Conservation (phyloP, 2,329 filamentous ascomycete genomes). For the Basipetospora sp. region DNA sequence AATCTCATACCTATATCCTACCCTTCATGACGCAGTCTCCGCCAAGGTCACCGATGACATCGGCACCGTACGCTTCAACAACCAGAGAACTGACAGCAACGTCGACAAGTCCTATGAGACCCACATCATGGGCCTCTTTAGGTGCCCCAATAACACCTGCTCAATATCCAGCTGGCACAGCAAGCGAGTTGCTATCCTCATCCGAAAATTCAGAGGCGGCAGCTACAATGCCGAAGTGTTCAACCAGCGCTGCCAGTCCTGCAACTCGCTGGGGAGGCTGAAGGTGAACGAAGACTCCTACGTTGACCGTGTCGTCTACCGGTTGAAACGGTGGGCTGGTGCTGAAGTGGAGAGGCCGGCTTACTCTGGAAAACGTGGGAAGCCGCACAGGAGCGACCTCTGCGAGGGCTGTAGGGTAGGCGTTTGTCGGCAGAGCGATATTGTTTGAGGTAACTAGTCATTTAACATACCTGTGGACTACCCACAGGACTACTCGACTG, state of each 20-base stretch:
- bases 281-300: constrained; percentile 17
- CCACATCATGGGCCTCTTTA: constrained; percentile 19
- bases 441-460: too few species aligned
- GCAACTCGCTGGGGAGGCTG: constrained; percentile 15
- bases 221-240: constrained; percentile 24
- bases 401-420: constrained; percentile 25
- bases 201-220: constrained; percentile 15
- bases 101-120: too few species aligned
- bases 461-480: too few species aligned
- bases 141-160: constrained; percentile 16
- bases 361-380: not conserved
- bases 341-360: constrained; percentile 10
- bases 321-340: constrained; percentile 22
- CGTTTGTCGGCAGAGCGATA: constrained; percentile 16
- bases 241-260: constrained; percentile 21
- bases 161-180: constrained; percentile 16
- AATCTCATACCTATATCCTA: too few species aligned
- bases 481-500: too few species aligned
- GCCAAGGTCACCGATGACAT: too few species aligned
- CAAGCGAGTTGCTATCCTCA: constrained; percentile 19
- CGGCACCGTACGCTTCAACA: too few species aligned
- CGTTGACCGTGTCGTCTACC: constrained; percentile 19
- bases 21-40: too few species aligned
- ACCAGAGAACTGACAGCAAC: too few species aligned
- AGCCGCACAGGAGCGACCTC: constrained; percentile 14